Percentiles rank a stretch among this genome's conserved stretches.
Evolutionary conservation across 202 grass and related monocot genomes (phyloP).

Genomic region (Setaria viridis): DNA sequence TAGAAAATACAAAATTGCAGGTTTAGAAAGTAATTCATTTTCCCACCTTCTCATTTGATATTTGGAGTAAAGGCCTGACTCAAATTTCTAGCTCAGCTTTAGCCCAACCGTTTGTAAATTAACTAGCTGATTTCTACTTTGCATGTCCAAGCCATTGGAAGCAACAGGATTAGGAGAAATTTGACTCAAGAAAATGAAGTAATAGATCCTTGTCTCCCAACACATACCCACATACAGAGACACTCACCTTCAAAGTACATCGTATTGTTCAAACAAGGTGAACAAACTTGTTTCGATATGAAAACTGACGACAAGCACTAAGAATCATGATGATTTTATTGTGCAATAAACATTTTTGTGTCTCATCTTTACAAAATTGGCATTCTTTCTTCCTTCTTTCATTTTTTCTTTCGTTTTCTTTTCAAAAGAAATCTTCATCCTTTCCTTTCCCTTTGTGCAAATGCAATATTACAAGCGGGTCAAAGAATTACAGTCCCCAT

Average conservation of each 20-base stretch:
- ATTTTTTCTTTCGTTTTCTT: not conserved
- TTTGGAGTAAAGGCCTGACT: not conserved
- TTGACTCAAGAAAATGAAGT: not conserved
- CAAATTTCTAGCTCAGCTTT: slow-evolving; percentile 15
- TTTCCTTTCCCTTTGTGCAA: slow-evolving; percentile 9
- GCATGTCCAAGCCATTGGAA: not conserved
- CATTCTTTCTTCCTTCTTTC: slow-evolving; percentile 14
- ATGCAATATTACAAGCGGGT: slow-evolving; percentile 35
- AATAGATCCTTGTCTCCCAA: not conserved
- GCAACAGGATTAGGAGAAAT: not conserved
- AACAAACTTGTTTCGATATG: not conserved
- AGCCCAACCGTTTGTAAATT: slow-evolving; percentile 8
- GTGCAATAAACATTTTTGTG: slow-evolving; percentile 3
- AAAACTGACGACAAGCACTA: not conserved
- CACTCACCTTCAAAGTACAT: not conserved
- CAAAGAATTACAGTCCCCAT: slow-evolving; percentile 46
- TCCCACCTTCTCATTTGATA: not conserved
- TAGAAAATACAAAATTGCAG: not conserved
- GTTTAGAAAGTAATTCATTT: not conserved
- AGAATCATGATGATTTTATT: slow-evolving; percentile 4
- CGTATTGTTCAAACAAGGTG: slow-evolving; percentile 5
- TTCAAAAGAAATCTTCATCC: not conserved
- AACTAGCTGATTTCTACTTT: slow-evolving; percentile 10
- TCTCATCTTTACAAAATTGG: slow-evolving; percentile 16
- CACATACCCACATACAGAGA: too few species aligned